A percentile compares a stretch with the other conserved stretches of the same genome.
Evolutionary conservation across 805 yeast species (phyloP).

Genomic region (Candida railenensis): DNA sequence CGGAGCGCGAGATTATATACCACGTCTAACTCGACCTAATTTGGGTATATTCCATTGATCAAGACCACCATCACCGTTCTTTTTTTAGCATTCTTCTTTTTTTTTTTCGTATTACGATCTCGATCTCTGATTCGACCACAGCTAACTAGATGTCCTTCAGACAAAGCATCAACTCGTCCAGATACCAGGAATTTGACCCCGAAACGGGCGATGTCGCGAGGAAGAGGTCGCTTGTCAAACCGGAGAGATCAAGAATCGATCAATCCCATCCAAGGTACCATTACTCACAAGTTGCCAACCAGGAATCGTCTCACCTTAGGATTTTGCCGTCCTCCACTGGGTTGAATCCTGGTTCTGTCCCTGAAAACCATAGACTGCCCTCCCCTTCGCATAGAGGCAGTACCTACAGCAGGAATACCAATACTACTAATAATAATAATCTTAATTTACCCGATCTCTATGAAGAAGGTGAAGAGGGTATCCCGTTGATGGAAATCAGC

Average conservation of each 20-base stretch:
- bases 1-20: too few species aligned
- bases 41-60: too few species aligned
- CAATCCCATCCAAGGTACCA: slow-evolving; percentile 75
- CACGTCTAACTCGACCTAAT: too few species aligned
- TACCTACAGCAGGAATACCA: not conserved
- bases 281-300: slow-evolving; percentile 71
- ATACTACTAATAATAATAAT: not conserved
- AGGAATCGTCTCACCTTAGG: slow-evolving; percentile 58
- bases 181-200: slow-evolving; percentile 41
- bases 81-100: not conserved
- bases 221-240: slow-evolving; percentile 75
- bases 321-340: slow-evolving; percentile 74
- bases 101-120: not conserved
- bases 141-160: slow-evolving; percentile 26
- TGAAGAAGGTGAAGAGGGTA: slow-evolving; percentile 29
- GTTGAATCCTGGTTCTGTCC: slow-evolving; percentile 48
- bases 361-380: slow-evolving; percentile 14
- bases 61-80: not conserved
- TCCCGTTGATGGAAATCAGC: slow-evolving; percentile 41
- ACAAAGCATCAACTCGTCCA: slow-evolving; percentile 17
- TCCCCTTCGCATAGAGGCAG: slow-evolving; percentile 5
- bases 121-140: not conserved
- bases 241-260: slow-evolving; percentile 71
- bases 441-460: not conserved
- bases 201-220: slow-evolving; percentile 42